Conservation (phyloP, 1,284 basidiomycete genomes). For the Apiotrichum akiyoshidainum region DNA sequence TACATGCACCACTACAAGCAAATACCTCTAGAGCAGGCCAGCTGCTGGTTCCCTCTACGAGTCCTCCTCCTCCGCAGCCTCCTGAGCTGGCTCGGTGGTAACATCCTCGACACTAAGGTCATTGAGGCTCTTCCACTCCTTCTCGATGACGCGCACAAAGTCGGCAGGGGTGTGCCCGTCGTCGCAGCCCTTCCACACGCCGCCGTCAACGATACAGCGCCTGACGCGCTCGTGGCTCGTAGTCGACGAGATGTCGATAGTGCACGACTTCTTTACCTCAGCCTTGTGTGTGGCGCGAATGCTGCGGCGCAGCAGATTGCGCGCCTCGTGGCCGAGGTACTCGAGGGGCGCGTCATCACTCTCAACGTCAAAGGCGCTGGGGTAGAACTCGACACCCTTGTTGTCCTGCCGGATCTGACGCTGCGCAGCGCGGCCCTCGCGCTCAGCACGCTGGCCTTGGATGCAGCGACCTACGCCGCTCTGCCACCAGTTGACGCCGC, state of each 20-base stretch:
- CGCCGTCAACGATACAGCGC: slow-evolving; percentile 70
- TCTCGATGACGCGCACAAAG: slow-evolving; percentile 73
- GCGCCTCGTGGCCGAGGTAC: slow-evolving; percentile 31
- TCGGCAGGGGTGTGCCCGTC: slow-evolving; percentile 69
- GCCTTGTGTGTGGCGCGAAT: slow-evolving; percentile 55
- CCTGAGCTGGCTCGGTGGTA: too few relatives aligned
- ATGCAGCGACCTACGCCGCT: slow-evolving; percentile 61
- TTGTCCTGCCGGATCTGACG: neutral
- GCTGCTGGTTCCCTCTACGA: neutral
- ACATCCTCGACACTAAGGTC: neutral
- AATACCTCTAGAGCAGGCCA: too few relatives aligned
- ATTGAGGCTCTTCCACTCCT: slow-evolving; percentile 56
- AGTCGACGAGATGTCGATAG: slow-evolving; percentile 64
- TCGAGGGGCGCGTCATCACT: slow-evolving; percentile 24
- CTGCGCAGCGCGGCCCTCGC: slow-evolving; percentile 4
- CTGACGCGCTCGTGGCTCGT: slow-evolving; percentile 50
- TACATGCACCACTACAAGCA: too few relatives aligned
- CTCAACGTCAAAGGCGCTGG: slow-evolving; percentile 7
- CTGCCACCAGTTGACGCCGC: slow-evolving; percentile 66
- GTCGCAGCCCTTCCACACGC: slow-evolving; percentile 74
- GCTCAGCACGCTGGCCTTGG: slow-evolving; percentile 33
- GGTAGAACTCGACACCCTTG: neutral
- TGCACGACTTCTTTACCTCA: slow-evolving; percentile 77
- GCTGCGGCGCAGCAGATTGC: slow-evolving; percentile 60
- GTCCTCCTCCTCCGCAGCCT: too few relatives aligned